phyloP scores from a whole-genome alignment of 2,329 filamentous ascomycete species.

The Biscogniauxia marginata region DNA sequence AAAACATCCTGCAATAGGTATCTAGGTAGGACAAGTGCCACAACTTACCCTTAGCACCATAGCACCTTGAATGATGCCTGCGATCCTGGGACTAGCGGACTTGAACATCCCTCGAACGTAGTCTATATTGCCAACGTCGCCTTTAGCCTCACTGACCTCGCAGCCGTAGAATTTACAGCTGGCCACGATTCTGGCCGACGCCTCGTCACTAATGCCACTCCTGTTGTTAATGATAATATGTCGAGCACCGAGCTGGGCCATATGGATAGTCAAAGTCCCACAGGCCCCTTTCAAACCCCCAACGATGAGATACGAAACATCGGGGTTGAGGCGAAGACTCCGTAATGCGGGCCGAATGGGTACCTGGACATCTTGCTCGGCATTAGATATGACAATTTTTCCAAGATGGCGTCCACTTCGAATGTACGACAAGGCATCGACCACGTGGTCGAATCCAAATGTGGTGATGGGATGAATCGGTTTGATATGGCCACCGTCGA shows the following conservation, averaged over 20 bases:
- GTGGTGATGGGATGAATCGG: constrained; percentile 31
- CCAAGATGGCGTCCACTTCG: constrained; percentile 37
- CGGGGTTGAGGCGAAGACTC: constrained; percentile 15
- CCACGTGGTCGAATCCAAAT: constrained; percentile 29
- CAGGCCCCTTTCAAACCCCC: constrained; percentile 39
- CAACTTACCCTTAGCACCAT: constrained; percentile 28
- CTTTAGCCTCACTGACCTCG: constrained; percentile 8
- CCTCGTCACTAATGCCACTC: constrained; percentile 31
- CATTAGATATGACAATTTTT: constrained; percentile 36
- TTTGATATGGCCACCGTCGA: constrained; percentile 19
- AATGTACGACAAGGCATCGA: constrained; percentile 31
- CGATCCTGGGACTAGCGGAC: constrained; percentile 6
- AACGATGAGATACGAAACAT: constrained; percentile 36
- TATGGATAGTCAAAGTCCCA: constrained; percentile 32
- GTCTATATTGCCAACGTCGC: constrained; percentile 18
- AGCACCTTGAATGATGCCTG: constrained; percentile 31
- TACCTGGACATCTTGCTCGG: constrained; percentile 20
- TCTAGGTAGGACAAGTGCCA: neutral
- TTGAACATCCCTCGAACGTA: constrained; percentile 11
- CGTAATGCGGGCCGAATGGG: constrained; percentile 18
- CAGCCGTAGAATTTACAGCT: constrained; percentile 19
- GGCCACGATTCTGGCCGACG: constrained; percentile 22
- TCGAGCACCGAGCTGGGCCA: constrained; percentile 34
- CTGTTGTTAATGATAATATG: constrained; percentile 31
- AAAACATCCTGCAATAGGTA: neutral